Percentiles rank a stretch among this genome's conserved stretches.
These are phyloP conservation scores for Paramyrothecium sp. DNA, from an alignment of 2,329 filamentous ascomycete species.

Conservation along the genomic window DNA sequence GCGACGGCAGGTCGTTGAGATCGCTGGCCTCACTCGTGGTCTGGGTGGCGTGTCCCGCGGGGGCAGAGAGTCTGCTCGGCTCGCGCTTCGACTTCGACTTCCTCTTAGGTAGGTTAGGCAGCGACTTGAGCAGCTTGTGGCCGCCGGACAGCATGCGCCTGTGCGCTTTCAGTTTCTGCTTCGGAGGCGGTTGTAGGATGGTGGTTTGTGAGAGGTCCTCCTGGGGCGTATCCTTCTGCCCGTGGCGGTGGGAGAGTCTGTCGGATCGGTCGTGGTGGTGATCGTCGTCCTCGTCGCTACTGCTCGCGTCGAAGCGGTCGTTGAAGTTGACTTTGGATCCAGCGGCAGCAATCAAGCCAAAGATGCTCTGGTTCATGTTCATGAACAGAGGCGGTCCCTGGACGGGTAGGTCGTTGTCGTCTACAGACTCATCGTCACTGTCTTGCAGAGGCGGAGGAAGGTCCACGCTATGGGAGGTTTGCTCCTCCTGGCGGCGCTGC, in stretches of 20 bases:
- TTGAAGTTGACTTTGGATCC: conserved; percentile 82
- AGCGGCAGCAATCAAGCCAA: conserved; percentile 86
- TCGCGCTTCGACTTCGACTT: conserved; percentile 41
- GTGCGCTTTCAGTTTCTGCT: conserved; percentile 39
- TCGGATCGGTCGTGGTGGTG: conserved; percentile 8
- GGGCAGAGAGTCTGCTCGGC: conserved; percentile 35
- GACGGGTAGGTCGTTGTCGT: conserved; percentile 44
- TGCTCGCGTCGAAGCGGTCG: conserved; percentile 73
- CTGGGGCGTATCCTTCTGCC: conserved; percentile 38
- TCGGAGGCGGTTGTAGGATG: conserved; percentile 31
- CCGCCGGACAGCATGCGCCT: conserved; percentile 63
- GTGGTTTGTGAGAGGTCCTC: conserved; percentile 40
- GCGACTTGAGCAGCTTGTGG: conserved; percentile 62
- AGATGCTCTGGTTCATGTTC: conserved; percentile 93
- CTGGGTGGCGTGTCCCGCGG: conserved; percentile 27
- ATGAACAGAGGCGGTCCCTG: conserved; percentile 51
- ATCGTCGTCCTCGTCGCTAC: conserved; percentile 76
- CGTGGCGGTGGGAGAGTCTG: conserved; percentile 22
- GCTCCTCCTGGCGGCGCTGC: conserved; percentile 39
- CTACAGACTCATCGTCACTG: conserved; percentile 46
- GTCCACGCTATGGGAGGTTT: conserved; percentile 33
- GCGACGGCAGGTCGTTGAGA: conserved; percentile 18
- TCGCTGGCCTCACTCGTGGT: conserved; percentile 22
- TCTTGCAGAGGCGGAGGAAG: conserved; percentile 54
- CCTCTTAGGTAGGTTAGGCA: conserved; percentile 57